phyloP scores from a whole-genome alignment of 768 basidiomycete genomes.

The Suillus variegatus region DNA sequence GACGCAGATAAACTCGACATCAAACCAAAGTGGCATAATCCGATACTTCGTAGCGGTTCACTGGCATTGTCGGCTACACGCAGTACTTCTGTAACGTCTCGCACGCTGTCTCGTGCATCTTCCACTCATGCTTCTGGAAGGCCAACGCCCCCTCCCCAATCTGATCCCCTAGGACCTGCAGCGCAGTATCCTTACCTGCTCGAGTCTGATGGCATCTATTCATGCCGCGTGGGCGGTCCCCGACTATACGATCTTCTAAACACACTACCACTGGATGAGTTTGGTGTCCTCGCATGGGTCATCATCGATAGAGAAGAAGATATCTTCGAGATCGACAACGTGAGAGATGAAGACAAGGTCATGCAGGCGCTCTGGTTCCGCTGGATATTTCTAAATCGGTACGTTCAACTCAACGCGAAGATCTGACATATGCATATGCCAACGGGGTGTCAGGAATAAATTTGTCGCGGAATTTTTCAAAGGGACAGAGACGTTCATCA shows the following conservation, averaged over 20 bases:
- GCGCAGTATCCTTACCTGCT: slow-evolving; percentile 51
- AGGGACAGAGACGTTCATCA: slow-evolving; percentile 56
- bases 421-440: neutral
- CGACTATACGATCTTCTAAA: slow-evolving; percentile 66
- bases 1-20: neutral
- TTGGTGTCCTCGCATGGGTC: slow-evolving; percentile 68
- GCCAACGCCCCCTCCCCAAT: slow-evolving; percentile 42
- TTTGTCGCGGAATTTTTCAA: slow-evolving; percentile 59
- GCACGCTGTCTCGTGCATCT: neutral
- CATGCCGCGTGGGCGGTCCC: slow-evolving; percentile 67
- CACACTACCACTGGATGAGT: slow-evolving; percentile 57
- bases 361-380: slow-evolving; percentile 77
- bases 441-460: slow-evolving; percentile 37
- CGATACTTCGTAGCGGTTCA: neutral
- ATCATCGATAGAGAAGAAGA: slow-evolving; percentile 76
- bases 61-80: neutral
- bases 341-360: slow-evolving; percentile 75
- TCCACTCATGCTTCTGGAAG: slow-evolving; percentile 25
- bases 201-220: slow-evolving; percentile 50
- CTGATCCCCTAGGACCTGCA: slow-evolving; percentile 53
- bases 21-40: neutral
- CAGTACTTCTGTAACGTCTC: slow-evolving; percentile 11
- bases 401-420: slow-evolving; percentile 9
- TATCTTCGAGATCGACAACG: slow-evolving; percentile 68
- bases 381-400: slow-evolving; percentile 72